Base-by-base conservation (phyloP, 2,329 filamentous ascomycete genomes). In the Claviceps citrina region DNA sequence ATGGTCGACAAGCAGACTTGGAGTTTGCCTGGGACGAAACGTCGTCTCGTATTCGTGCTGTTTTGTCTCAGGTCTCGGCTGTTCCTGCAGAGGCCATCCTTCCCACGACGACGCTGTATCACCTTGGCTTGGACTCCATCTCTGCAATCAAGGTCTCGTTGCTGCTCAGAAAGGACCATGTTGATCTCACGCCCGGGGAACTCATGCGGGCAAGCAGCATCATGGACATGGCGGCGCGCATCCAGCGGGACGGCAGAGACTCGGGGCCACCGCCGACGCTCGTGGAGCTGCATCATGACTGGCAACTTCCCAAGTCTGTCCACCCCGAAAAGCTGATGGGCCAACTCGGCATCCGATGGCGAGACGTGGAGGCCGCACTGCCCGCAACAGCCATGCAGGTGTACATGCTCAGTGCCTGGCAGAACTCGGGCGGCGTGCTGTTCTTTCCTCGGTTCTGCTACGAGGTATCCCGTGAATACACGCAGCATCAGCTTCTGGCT, bases 41-140 rank as follows among this genome's bases (percentile, higher is more conserved):
- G 1, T 62, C 65, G 18, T 44, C 43, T 2, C 48, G 43, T 0
- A 64, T 80, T 16, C 59, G 72, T 2, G 52, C 60, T 1, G 61
- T 70, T 0, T 56, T 81, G 12, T 61, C 68, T 1, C 54, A 66
- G 24, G 66, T 87, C 1, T 82, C 85, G 0, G 72, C 70, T 13
- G 59, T 81, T 0, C 63, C 76, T 0, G 58, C 66, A 15, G 53
- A 65, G 0, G 64, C 73, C 2, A 81, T 94, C 38, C 58, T 62
- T 3, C 68, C 67, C 41, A 63, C 67, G 1, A 71, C 77, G 38
- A 84, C 71, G 0, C 71, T 94, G 10, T 93, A 91, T 56, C 78
- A 91, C 46, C 68, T 95, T 2, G 87, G 87, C 0, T 72, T 95
- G 1, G 87, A 95, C 55, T 95, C 87, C 0, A 93, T 95, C 56